Conservation (phyloP, 148 eudicot species). For the Camellia japonica region DNA sequence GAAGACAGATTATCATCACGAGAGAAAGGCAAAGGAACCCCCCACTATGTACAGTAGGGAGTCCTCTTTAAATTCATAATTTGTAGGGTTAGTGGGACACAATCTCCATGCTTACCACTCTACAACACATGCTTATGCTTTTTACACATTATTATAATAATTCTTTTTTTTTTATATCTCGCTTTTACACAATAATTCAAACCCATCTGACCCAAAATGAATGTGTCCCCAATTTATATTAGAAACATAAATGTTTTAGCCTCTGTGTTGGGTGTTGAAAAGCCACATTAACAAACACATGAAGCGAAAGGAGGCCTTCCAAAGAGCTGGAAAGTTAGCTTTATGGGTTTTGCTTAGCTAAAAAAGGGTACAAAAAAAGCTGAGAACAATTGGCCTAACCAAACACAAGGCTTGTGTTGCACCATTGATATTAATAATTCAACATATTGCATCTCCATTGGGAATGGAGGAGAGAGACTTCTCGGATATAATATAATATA, state of each 20-base stretch:
- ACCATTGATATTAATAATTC: slow-evolving; percentile 29
- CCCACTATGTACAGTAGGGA: neutral
- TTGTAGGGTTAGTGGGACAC: neutral
- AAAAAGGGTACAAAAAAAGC: too few relatives aligned
- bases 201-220: slow-evolving; percentile 28
- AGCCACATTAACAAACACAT: neutral
- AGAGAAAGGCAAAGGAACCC: neutral
- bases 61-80: neutral
- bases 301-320: neutral
- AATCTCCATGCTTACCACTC: neutral
- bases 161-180: neutral
- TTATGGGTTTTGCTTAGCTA: neutral
- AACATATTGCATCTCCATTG: slow-evolving; percentile 36
- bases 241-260: neutral
- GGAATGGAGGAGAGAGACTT: slow-evolving; percentile 22
- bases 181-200: slow-evolving; percentile 19
- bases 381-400: too few relatives aligned
- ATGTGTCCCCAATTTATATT: slow-evolving; percentile 14
- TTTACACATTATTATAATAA: neutral
- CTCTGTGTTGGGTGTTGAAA: slow-evolving; percentile 13
- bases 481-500: slow-evolving; percentile 22
- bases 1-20: too few relatives aligned
- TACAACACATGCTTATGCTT: neutral
- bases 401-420: neutral
- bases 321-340: slow-evolving; percentile 13